A percentile compares a stretch with the other conserved stretches of the same genome.
phyloP scores from a whole-genome alignment of 2,329 filamentous ascomycete species.

The Keithomyces neogunnii region DNA sequence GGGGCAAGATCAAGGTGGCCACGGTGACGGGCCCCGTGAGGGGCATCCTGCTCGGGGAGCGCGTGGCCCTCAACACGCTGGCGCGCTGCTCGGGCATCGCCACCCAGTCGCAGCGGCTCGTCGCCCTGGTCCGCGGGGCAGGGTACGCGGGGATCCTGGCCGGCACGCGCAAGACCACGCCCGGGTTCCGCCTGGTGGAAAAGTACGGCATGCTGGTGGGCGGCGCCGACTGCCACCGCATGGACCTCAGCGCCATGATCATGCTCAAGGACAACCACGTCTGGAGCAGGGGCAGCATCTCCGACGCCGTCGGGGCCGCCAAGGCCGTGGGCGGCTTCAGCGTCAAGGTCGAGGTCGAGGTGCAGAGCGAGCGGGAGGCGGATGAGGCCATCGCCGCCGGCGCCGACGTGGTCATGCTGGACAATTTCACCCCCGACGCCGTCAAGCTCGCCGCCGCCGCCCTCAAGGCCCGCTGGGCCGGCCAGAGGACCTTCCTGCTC shows the following conservation, averaged over 20 bases:
- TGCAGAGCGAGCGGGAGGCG: slow-evolving; percentile 78
- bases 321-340: slow-evolving; percentile 80
- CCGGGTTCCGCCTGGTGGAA: slow-evolving; percentile 88
- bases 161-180: slow-evolving; percentile 93
- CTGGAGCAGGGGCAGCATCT: slow-evolving; percentile 82
- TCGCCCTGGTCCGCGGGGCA: slow-evolving; percentile 47
- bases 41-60: slow-evolving; percentile 76
- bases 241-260: slow-evolving; percentile 89
- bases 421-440: slow-evolving; percentile 81
- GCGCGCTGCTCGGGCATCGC: slow-evolving; percentile 89
- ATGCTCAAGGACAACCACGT: slow-evolving; percentile 99
- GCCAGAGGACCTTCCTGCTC: slow-evolving; percentile 61
- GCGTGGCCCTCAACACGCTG: slow-evolving; percentile 85
- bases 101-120: slow-evolving; percentile 51
- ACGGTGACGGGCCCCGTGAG: slow-evolving; percentile 80
- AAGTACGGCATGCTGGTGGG: slow-evolving; percentile 97
- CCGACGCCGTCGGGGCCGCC: slow-evolving; percentile 75
- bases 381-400: slow-evolving; percentile 86
- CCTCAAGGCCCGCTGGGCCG: slow-evolving; percentile 74
- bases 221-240: slow-evolving; percentile 82
- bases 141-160: slow-evolving; percentile 82
- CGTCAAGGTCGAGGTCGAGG: slow-evolving; percentile 94
- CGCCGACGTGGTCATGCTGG: slow-evolving; percentile 93
- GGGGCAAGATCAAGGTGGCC: slow-evolving; percentile 54
- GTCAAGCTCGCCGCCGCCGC: slow-evolving; percentile 66